Percentiles rank a stretch among this genome's conserved stretches.
phyloP scores from a whole-genome alignment of 148 eudicot species.

The Silene uniflora region DNA sequence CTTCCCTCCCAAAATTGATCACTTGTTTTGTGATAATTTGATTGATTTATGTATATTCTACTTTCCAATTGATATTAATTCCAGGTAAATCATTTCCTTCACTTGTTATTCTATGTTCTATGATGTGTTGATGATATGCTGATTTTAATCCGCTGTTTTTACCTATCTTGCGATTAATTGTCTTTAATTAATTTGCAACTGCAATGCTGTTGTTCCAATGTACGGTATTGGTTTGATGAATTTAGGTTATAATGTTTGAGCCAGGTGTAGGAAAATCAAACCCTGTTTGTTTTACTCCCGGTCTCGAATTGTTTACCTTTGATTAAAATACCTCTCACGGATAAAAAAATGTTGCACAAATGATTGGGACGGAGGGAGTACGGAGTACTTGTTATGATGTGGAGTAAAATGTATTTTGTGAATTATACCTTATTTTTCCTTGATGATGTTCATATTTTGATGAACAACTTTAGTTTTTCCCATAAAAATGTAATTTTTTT shows the following conservation, averaged over 20 bases:
- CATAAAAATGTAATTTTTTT: neutral
- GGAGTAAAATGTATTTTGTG: neutral
- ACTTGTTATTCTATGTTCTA: neutral
- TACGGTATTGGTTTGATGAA: neutral
- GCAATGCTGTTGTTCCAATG: neutral
- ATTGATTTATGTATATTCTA: neutral
- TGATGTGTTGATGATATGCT: neutral
- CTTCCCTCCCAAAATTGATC: conserved; percentile 3
- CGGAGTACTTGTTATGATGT: neutral
- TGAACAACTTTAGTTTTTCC: neutral
- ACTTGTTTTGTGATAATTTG: neutral
- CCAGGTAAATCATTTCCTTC: neutral
- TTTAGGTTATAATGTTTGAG: neutral
- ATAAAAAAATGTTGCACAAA: too few species aligned
- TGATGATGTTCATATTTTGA: neutral
- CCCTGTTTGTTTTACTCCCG: neutral
- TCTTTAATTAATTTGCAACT: neutral
- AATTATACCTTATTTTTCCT: too few species aligned
- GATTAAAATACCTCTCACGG: too few species aligned
- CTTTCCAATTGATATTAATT: neutral
- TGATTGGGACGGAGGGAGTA: too few species aligned
- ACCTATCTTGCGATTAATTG: too few species aligned
- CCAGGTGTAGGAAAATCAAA: neutral
- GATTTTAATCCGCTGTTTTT: neutral
- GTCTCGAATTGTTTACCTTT: too few species aligned